Evolutionary conservation across 768 basidiomycete genomes (phyloP).

Genomic region (Paxillus ammoniavirescens): DNA sequence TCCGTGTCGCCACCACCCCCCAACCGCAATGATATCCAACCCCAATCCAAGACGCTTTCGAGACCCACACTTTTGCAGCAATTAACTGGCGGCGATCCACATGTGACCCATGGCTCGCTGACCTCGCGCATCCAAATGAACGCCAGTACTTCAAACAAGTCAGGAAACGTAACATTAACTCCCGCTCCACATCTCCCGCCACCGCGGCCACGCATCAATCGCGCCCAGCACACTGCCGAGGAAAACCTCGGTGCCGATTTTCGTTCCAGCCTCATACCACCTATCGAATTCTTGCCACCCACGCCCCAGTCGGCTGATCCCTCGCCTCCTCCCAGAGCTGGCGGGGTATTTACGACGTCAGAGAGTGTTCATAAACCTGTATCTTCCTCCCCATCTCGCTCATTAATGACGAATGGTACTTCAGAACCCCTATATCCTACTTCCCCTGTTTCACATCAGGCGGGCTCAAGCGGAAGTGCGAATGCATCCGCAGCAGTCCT

Average conservation of each 20-base stretch:
- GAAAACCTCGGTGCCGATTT: background rate
- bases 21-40: background rate
- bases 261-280: constrained; percentile 24
- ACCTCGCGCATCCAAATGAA: constrained; percentile 26
- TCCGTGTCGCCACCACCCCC: constrained; percentile 6
- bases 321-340: constrained; percentile 9
- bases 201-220: background rate
- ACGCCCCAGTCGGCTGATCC: constrained; percentile 12
- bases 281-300: constrained; percentile 28
- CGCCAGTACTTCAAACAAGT: background rate
- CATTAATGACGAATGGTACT: background rate
- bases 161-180: background rate
- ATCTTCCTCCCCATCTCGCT: background rate
- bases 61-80: constrained; percentile 24
- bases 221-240: background rate
- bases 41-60: constrained; percentile 9
- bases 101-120: constrained; percentile 11
- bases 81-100: constrained; percentile 8
- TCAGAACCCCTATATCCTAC: background rate
- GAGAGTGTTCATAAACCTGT: background rate
- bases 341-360: constrained; percentile 2
- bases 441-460: background rate
- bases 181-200: background rate
- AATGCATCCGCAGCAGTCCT: background rate
- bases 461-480: background rate